Conservation (phyloP, 805 yeast species). For the Hanseniaspora occidentalis region DNA sequence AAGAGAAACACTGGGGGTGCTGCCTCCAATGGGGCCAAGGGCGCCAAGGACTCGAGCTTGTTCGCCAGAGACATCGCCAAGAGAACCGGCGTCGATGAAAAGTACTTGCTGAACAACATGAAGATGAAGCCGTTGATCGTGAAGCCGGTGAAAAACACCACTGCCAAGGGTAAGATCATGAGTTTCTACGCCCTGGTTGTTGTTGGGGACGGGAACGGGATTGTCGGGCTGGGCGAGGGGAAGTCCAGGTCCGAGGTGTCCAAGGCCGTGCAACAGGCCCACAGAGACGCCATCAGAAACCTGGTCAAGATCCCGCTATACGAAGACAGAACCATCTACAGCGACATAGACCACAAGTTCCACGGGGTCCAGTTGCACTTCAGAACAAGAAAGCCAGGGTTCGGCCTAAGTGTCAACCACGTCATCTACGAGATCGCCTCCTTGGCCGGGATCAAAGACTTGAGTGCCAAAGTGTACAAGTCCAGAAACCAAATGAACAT, state of each 20-base stretch:
- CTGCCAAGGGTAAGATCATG: conserved; percentile 81
- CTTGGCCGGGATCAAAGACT: conserved; percentile 87
- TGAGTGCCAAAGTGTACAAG: conserved; percentile 82
- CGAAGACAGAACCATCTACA: conserved; percentile 84
- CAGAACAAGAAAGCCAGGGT: conserved; percentile 84
- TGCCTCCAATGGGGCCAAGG: neutral
- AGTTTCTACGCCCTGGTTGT: conserved; percentile 74
- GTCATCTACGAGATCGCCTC: conserved; percentile 83
- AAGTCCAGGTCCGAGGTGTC: conserved; percentile 69
- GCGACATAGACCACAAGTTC: conserved; percentile 68
- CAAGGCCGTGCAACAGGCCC: conserved; percentile 70
- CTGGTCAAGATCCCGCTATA: conserved; percentile 70
- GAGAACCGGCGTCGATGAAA: conserved; percentile 54
- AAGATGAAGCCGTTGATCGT: conserved; percentile 54
- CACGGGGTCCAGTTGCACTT: conserved; percentile 78
- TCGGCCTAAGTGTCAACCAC: conserved; percentile 85
- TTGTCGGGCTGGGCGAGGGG: conserved; percentile 93
- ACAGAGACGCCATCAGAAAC: conserved; percentile 88
- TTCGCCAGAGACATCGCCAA: conserved; percentile 20
- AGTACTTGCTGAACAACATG: conserved; percentile 43
- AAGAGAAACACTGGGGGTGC: conserved; percentile 11
- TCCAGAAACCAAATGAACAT: conserved; percentile 94
- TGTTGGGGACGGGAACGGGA: conserved; percentile 88
- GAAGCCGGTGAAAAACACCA: conserved; percentile 82
- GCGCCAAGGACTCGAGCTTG: neutral